Evolutionary conservation across 2,329 filamentous ascomycete species (phyloP).

Genomic region (Sporothrix protearum): DNA sequence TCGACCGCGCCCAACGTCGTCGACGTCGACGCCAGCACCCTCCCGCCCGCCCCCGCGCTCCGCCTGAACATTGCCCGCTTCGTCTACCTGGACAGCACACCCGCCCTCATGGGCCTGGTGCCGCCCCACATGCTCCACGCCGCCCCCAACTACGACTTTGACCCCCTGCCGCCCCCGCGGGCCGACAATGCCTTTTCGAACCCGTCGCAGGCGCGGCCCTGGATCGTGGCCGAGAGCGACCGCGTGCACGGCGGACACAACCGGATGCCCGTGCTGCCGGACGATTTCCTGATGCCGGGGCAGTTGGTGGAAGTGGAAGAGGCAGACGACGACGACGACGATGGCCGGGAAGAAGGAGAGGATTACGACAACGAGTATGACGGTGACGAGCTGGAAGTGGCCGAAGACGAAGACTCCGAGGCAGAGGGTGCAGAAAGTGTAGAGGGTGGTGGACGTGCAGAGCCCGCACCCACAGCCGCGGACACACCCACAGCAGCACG

Average conservation of each 20-base stretch:
- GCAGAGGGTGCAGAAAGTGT: background rate
- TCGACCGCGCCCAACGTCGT: slow-evolving; percentile 30
- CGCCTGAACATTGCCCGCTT: slow-evolving; percentile 63
- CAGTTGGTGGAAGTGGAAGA: background rate
- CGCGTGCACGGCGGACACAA: slow-evolving; percentile 8
- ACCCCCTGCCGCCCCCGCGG: slow-evolving; percentile 71
- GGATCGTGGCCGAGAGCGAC: slow-evolving; percentile 34
- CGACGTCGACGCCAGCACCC: slow-evolving; percentile 38
- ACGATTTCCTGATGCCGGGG: slow-evolving; percentile 11
- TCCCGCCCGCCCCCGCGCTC: slow-evolving; percentile 40
- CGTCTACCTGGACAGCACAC: slow-evolving; percentile 72
- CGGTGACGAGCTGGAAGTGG: background rate
- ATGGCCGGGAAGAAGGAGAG: background rate
- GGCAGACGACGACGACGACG: background rate
- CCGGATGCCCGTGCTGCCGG: background rate
- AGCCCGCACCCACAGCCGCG: background rate
- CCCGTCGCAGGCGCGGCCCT: slow-evolving; percentile 43
- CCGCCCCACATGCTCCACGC: slow-evolving; percentile 62
- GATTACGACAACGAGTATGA: background rate
- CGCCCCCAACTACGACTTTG: slow-evolving; percentile 70
- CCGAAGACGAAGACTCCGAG: background rate
- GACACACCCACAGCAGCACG: background rate
- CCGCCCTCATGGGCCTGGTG: slow-evolving; percentile 64
- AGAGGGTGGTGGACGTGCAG: background rate
- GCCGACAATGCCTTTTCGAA: slow-evolving; percentile 51